phyloP scores from a whole-genome alignment of 2,329 filamentous ascomycete species.

The Neodidymelliopsis sp. region DNA sequence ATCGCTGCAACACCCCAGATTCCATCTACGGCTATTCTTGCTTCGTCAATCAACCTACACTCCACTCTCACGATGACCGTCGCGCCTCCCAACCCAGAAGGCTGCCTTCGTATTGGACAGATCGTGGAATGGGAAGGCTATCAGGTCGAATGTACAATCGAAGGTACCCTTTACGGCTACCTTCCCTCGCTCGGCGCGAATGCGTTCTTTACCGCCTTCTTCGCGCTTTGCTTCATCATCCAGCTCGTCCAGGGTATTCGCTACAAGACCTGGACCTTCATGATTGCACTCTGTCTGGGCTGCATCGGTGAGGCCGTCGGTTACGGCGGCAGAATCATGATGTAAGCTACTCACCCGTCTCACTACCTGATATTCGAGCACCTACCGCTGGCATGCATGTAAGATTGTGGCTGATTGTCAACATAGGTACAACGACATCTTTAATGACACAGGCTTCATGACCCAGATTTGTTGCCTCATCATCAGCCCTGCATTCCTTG shows the following conservation, averaged over 20 bases:
- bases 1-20: background rate
- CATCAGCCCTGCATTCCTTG: slow-evolving; percentile 64
- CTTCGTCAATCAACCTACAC: no score
- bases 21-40: background rate
- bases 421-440: slow-evolving; percentile 55
- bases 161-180: slow-evolving; percentile 62
- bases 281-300: slow-evolving; percentile 58
- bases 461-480: slow-evolving; percentile 66
- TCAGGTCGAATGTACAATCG: slow-evolving; percentile 51
- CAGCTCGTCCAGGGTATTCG: slow-evolving; percentile 60
- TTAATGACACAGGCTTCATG: slow-evolving; percentile 55
- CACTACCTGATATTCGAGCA: background rate
- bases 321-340: slow-evolving; percentile 63
- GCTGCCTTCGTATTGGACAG: slow-evolving; percentile 27
- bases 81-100: slow-evolving; percentile 26
- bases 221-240: slow-evolving; percentile 56
- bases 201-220: slow-evolving; percentile 61
- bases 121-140: slow-evolving; percentile 3
- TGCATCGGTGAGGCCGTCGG: slow-evolving; percentile 62
- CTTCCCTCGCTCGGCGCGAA: slow-evolving; percentile 61
- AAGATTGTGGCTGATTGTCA: slow-evolving; percentile 4
- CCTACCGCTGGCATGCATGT: background rate
- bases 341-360: slow-evolving; percentile 44
- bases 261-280: slow-evolving; percentile 64
- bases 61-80: slow-evolving; percentile 25